Base-by-base conservation (phyloP, 1,284 basidiomycete species). In the Cystobasidium sp. region DNA sequence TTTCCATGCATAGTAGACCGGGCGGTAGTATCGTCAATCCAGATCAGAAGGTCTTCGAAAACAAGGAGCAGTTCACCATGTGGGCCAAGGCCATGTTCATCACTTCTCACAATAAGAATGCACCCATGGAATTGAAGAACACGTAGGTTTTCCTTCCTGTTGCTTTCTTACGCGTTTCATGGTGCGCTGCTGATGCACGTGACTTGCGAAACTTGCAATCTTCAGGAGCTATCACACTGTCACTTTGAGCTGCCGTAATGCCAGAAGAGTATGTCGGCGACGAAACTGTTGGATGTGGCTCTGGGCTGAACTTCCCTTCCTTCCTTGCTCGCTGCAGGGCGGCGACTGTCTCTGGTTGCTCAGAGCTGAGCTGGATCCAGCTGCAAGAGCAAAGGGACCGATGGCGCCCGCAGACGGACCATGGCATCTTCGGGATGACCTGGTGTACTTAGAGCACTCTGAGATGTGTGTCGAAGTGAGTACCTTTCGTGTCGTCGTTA, bases 61-160 rank as follows among this genome's bases (percentile, higher is more conserved):
- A 14, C 44, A 41, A 44, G 24, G 44, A 65, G 18, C 46, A 47
- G 16, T 65, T 65, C 62, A 65, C 49, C 41, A 14, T 46, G 6
- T 47, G 51, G 51, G 62, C 41, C 12, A 65, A 65, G 24, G 62
- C 62, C 18, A 65, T 65, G 22, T 65, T 65, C 16, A 44, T 49
- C 9, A 44, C 46, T 31, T 22, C 43, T 24, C 53, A 9, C 24
- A 63, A 63, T 14, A 63, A 63, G 37, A 63, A 63, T n/a, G 43
- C 41, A n/a, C 61, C 61, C 7, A 63, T 53, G 31, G 65, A 67
- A 16, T 16, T 67, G 65, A 67, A 67, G 65, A 67, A 67, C 43
- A 67, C 65, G 65, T 67, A 31, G 7, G 58, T 62, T 41, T 41
- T n/a, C n/a, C 31, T 31, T 5, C 10, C 53, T 12, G 10, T 56